These are phyloP conservation scores for Stephania cephalantha DNA, from an alignment of 164 flowering plant genomes.

Conservation along the genomic window DNA sequence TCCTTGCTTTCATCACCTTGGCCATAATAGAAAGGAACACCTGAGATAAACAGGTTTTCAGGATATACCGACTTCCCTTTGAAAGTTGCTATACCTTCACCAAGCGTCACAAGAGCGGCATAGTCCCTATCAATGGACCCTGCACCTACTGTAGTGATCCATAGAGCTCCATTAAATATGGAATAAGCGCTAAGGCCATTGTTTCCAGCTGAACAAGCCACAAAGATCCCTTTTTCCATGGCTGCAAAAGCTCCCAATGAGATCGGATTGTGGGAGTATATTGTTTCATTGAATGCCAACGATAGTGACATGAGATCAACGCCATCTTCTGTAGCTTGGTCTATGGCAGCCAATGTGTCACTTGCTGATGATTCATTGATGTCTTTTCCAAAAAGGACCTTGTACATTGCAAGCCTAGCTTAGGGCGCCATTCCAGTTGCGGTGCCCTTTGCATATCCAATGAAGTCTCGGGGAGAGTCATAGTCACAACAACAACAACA, in stretches of 20 bases:
- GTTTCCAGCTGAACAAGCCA: conserved; percentile 9
- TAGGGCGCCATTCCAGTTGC: conserved; percentile 11
- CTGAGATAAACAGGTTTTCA: conserved; percentile 1
- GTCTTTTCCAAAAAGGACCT: background rate
- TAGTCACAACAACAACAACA: no score
- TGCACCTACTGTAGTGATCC: conserved; percentile 12
- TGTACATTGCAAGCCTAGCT: conserved; percentile 13
- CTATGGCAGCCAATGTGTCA: conserved; percentile 8
- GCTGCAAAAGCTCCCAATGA: conserved; percentile 12
- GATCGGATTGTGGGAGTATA: conserved; percentile 2
- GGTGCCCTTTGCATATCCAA: conserved; percentile 11
- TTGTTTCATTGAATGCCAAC: background rate
- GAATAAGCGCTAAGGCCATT: background rate
- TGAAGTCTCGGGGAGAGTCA: conserved; percentile 11
- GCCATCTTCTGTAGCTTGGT: conserved; percentile 9
- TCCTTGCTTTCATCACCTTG: conserved; percentile 9
- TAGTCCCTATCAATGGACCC: conserved; percentile 11
- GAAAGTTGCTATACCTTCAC: background rate
- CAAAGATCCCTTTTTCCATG: conserved; percentile 12
- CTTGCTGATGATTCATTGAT: background rate
- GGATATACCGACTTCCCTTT: conserved; percentile 14
- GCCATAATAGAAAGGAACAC: conserved; percentile 12
- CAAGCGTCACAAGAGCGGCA: conserved; percentile 6
- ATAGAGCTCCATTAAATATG: conserved; percentile 6
- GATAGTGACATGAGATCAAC: conserved; percentile 13